Percentiles rank a stretch among this genome's conserved stretches.
Evolutionary conservation across 352 stramenopile genomes (phyloP).

Genomic region (Phytophthora tubulina): DNA sequence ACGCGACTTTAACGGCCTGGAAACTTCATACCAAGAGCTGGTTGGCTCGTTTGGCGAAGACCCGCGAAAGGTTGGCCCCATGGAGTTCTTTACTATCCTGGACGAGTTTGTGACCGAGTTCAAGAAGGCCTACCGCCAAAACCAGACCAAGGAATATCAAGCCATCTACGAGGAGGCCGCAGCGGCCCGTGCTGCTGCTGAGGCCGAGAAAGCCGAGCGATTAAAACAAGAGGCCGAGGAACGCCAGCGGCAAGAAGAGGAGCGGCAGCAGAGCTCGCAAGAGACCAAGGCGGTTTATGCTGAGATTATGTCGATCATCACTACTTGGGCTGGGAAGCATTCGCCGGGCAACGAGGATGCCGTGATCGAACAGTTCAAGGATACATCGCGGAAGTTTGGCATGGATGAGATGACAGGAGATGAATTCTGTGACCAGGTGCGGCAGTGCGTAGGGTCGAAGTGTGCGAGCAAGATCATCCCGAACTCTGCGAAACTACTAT

Average conservation of each 20-base stretch:
- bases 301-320: slow-evolving; percentile 74
- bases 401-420: slow-evolving; percentile 75
- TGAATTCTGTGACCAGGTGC: slow-evolving; percentile 77
- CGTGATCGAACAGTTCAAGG: slow-evolving; percentile 74
- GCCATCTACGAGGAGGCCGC: slow-evolving; percentile 76
- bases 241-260: slow-evolving; percentile 60
- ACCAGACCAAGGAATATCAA: slow-evolving; percentile 89
- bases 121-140: slow-evolving; percentile 90
- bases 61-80: slow-evolving; percentile 79
- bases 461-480: slow-evolving; percentile 77
- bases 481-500: slow-evolving; percentile 74
- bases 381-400: slow-evolving; percentile 63
- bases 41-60: slow-evolving; percentile 89
- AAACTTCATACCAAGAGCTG: slow-evolving; percentile 82
- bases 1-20: slow-evolving; percentile 75
- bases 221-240: slow-evolving; percentile 65
- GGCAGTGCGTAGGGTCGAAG: slow-evolving; percentile 78
- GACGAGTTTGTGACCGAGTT: slow-evolving; percentile 89
- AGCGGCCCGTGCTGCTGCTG: slow-evolving; percentile 53
- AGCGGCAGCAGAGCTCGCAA: slow-evolving; percentile 59
- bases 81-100: slow-evolving; percentile 86
- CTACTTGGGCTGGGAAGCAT: slow-evolving; percentile 66
- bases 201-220: slow-evolving; percentile 60
- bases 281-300: slow-evolving; percentile 70
- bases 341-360: slow-evolving; percentile 54